These are phyloP conservation scores for Cyclotella sp. DNA, from an alignment of 108 stramenopile species.

Conservation along the genomic window DNA sequence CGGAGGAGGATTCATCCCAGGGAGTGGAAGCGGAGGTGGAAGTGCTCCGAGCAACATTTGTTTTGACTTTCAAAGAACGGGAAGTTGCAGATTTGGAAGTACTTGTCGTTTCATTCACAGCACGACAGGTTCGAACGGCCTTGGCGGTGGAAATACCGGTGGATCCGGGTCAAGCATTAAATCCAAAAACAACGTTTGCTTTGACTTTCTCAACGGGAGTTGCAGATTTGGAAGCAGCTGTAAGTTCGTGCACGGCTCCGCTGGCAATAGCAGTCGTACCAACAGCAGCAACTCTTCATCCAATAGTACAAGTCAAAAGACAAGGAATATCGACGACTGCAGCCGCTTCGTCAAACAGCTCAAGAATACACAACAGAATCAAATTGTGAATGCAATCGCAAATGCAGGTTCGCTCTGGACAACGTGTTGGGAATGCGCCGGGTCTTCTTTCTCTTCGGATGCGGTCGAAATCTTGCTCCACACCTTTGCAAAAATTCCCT, in stretches of 20 bases:
- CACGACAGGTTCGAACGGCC: neutral
- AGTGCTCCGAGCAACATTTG: slow-evolving; percentile 6
- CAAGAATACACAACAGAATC: slow-evolving; percentile 25
- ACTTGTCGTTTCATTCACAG: slow-evolving; percentile 38
- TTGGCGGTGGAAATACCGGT: neutral
- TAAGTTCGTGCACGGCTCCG: slow-evolving; percentile 2
- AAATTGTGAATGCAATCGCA: slow-evolving; percentile 15
- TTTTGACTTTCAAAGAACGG: slow-evolving; percentile 24
- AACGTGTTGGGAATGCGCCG: slow-evolving; percentile 26
- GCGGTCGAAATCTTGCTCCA: slow-evolving; percentile 18
- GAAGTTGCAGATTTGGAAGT: slow-evolving; percentile 26
- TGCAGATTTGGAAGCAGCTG: slow-evolving; percentile 5
- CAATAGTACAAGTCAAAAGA: neutral
- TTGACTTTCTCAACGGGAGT: slow-evolving; percentile 9
- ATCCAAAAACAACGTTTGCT: neutral
- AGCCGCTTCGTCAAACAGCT: slow-evolving; percentile 28
- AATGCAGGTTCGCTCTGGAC: slow-evolving; percentile 16
- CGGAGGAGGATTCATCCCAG: too few relatives aligned
- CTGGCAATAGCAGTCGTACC: neutral
- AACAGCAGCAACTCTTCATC: slow-evolving; percentile 15
- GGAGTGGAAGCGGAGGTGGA: neutral
- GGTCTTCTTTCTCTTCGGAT: slow-evolving; percentile 5
- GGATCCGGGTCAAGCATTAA: neutral
- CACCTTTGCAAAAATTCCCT: slow-evolving; percentile 33
- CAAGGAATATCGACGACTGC: slow-evolving; percentile 6